phyloP scores from a whole-genome alignment of 2,329 filamentous ascomycete genomes.

The Phyllosticta paracitricarpa region DNA sequence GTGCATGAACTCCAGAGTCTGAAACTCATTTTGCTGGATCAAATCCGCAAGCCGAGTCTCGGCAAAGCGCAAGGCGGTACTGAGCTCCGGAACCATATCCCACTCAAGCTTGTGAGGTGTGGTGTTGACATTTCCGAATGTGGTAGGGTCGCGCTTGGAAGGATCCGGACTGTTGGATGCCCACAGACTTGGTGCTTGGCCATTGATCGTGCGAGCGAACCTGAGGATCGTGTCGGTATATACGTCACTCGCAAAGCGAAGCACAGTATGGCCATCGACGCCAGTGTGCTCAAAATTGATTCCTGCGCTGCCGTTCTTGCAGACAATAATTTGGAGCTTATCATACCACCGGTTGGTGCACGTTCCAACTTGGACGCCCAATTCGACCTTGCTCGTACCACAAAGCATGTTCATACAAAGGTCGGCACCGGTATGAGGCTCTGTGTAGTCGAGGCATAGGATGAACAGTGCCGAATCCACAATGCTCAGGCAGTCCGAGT shows the following conservation, averaged over 20 bases:
- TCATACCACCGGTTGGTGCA: conserved; percentile 99
- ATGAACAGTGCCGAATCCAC: conserved; percentile 91
- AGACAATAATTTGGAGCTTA: conserved; percentile 97
- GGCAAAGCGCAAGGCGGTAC: conserved; percentile 84
- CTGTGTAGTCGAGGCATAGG: conserved; percentile 85
- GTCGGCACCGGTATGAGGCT: conserved; percentile 67
- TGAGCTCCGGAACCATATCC: conserved; percentile 90
- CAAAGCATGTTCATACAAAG: conserved; percentile 99
- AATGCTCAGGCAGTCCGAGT: conserved; percentile 89
- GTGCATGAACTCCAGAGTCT: conserved; percentile 75
- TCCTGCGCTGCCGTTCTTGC: conserved; percentile 94
- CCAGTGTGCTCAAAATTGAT: conserved; percentile 99
- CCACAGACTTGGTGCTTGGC: conserved; percentile 85
- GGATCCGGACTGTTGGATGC: conserved; percentile 84
- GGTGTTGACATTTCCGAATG: conserved; percentile 86
- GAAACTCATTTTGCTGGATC: conserved; percentile 93
- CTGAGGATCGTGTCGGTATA: conserved; percentile 97
- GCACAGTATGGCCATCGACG: conserved; percentile 92
- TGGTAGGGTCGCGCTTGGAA: conserved; percentile 79
- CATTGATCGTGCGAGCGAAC: conserved; percentile 92
- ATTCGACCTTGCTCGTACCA: conserved; percentile 82
- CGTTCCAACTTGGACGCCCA: conserved; percentile 90
- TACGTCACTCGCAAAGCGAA: conserved; percentile 90
- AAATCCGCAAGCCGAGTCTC: conserved; percentile 89
- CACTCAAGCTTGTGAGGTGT: conserved; percentile 94